Evolutionary conservation across 1,139 yeast species (phyloP), one percentile per base, ranked within the genome.

Genomic region (Zygosaccharomyces sapae): DNA sequence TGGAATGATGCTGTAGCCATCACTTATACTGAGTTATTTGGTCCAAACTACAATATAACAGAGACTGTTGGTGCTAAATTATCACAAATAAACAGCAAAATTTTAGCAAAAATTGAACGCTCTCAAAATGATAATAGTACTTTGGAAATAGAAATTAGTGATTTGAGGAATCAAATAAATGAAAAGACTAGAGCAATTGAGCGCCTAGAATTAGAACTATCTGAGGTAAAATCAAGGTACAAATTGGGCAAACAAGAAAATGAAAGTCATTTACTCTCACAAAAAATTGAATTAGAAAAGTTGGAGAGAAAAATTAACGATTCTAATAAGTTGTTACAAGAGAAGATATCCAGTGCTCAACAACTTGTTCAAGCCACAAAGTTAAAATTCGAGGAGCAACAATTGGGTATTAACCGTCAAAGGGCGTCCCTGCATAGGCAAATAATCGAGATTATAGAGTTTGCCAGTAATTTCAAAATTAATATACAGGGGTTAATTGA

Each of bases 231-330:
- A 56, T 69, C 75, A 33, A 73, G 74, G 27, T 79, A 78, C 54
- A 86, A 83, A 45, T 81, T 80, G 45, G 70, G 59, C 81, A 80
- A 53, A 71, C 77, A 37, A 76, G 79, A 76, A 71, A 75, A 45
- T 71, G 78, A 51, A 80, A 81, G 54, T 69, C 77, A 27, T 71
- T 77, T 35, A 69, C 78, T 29, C 5, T 50, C 58, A 13, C 76
- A 80, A 49, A 76, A 79, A 45, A 76, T 82, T 19, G 88, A 85
- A 60, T 77, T 83, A 43, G 90, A 83, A 59, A 77, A 76, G 57
- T 66, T 81, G 44, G 86, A 81, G 51, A 74, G 80, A 35, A 87
- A 83, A 50, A 68, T 83, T 39, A 76, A 80, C 38, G 56, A 54
- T 31, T 50, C 51, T 10, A 52, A 48, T 27, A 47, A 49, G 33